Evolutionary conservation across 495 filamentous ascomycete species (phyloP).

Genomic region (Neurospora hispaniola): DNA sequence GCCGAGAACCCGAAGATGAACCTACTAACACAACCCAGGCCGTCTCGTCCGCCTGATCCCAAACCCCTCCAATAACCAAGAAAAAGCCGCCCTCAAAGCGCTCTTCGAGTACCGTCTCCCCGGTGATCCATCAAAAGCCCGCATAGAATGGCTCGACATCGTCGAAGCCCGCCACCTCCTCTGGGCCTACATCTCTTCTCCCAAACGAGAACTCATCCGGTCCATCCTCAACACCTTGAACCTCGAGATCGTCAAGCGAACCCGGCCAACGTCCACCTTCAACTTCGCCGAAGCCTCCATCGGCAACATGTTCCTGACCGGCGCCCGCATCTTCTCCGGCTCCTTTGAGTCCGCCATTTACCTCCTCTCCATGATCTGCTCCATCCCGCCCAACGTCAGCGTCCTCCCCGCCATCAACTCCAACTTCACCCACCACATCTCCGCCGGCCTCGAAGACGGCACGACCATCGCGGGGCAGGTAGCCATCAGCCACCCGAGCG

Average conservation of each 20-base stretch:
- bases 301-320: constrained; percentile 90
- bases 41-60: constrained; percentile 89
- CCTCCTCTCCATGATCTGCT: constrained; percentile 69
- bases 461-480: constrained; percentile 84
- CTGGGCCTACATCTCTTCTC: constrained; percentile 65
- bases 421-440: constrained; percentile 91
- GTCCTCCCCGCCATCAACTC: constrained; percentile 87
- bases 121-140: constrained; percentile 39
- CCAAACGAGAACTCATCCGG: constrained; percentile 85
- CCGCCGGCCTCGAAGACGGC: constrained; percentile 65
- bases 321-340: constrained; percentile 70
- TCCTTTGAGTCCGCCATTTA: constrained; percentile 77
- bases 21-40: constrained; percentile 33
- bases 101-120: constrained; percentile 83
- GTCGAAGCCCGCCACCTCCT: constrained; percentile 68
- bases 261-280: constrained; percentile 66
- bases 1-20: neutral
- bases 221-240: constrained; percentile 82
- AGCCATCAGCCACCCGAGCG: constrained; percentile 76
- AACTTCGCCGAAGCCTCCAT: constrained; percentile 82
- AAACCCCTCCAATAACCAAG: constrained; percentile 42
- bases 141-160: constrained; percentile 76
- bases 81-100: constrained; percentile 59
- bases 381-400: constrained; percentile 59
- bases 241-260: constrained; percentile 80